Evolutionary conservation across 495 filamentous ascomycete genomes (phyloP).

Genomic region (Lentithecium fluviatile): DNA sequence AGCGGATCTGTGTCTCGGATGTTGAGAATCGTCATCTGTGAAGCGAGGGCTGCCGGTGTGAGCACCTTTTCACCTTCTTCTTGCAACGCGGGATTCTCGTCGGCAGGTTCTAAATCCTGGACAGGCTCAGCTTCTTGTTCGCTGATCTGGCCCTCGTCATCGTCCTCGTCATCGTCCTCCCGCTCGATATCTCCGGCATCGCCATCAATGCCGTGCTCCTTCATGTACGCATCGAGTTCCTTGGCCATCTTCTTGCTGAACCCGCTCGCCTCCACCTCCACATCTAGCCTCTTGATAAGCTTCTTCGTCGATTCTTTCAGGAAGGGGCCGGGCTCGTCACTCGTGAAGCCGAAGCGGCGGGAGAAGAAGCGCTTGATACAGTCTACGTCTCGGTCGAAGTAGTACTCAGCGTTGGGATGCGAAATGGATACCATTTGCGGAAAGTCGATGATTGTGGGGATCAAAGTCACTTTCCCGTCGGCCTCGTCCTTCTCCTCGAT

Average conservation of each 20-base stretch:
- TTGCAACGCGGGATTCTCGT: neutral
- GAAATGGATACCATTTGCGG: conserved; percentile 98
- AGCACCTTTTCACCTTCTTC: neutral
- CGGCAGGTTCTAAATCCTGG: neutral
- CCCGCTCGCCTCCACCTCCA: conserved; percentile 86
- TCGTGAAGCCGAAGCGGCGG: conserved; percentile 81
- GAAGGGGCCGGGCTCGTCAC: conserved; percentile 77
- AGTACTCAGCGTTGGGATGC: conserved; percentile 87
- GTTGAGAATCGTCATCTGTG: conserved; percentile 28
- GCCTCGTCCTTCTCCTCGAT: conserved; percentile 57
- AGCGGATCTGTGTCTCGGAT: conserved; percentile 30
- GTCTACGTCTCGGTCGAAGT: conserved; percentile 91
- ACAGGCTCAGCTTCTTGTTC: conserved; percentile 4
- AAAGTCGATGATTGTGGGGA: conserved; percentile 90
- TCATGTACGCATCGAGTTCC: conserved; percentile 87
- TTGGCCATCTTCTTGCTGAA: conserved; percentile 95
- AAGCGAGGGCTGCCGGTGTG: conserved; percentile 8
- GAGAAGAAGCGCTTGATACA: conserved; percentile 94
- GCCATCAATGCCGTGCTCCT: conserved; percentile 62
- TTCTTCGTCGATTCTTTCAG: conserved; percentile 78
- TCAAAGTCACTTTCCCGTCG: conserved; percentile 43
- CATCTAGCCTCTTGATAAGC: conserved; percentile 62
- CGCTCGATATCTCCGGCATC: conserved; percentile 48
- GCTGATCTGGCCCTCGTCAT: neutral
- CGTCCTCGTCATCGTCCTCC: conserved; percentile 29